phyloP scores from a whole-genome alignment of 2,329 filamentous ascomycete genomes.

The Penicillium crustosum region DNA sequence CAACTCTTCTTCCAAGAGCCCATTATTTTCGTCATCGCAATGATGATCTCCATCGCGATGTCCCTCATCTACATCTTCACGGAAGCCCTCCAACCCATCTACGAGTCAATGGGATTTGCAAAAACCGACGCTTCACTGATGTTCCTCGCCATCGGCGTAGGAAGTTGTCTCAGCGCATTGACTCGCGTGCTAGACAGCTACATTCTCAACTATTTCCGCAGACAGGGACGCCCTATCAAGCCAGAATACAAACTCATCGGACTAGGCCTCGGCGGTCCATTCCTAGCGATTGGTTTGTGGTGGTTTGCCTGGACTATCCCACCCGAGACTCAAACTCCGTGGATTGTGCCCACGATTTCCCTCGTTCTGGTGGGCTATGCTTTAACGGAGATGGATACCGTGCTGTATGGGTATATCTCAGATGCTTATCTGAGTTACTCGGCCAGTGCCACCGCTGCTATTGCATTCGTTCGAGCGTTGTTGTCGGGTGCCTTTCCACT shows the following conservation, averaged over 20 bases:
- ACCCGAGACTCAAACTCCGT: constrained; percentile 37
- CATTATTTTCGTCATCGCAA: constrained; percentile 46
- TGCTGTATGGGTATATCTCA: constrained; percentile 46
- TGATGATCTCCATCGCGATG: constrained; percentile 47
- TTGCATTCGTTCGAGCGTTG: constrained; percentile 42
- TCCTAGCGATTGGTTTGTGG: constrained; percentile 48
- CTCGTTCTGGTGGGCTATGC: constrained; percentile 50
- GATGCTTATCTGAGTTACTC: constrained; percentile 49
- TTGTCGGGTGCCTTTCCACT: constrained; percentile 44
- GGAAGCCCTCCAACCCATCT: constrained; percentile 46
- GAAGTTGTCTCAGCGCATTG: constrained; percentile 44
- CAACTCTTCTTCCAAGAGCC: constrained; percentile 50
- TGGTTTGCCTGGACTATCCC: constrained; percentile 53
- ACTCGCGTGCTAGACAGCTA: constrained; percentile 46
- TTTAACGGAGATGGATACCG: constrained; percentile 48
- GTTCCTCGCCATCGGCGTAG: constrained; percentile 44
- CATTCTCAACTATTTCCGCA: constrained; percentile 28
- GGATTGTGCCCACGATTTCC: constrained; percentile 43
- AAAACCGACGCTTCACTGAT: constrained; percentile 38
- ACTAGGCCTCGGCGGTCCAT: constrained; percentile 48
- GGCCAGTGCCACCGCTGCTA: constrained; percentile 46
- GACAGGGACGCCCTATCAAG: constrained; percentile 24
- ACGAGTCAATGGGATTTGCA: constrained; percentile 38
- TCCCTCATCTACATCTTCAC: constrained; percentile 53
- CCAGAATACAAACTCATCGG: constrained; percentile 53